A percentile compares a stretch with the other conserved stretches of the same genome.
These are phyloP conservation scores for Solanum gandarillasii DNA, from an alignment of 257 asterid genomes.

Conservation along the genomic window DNA sequence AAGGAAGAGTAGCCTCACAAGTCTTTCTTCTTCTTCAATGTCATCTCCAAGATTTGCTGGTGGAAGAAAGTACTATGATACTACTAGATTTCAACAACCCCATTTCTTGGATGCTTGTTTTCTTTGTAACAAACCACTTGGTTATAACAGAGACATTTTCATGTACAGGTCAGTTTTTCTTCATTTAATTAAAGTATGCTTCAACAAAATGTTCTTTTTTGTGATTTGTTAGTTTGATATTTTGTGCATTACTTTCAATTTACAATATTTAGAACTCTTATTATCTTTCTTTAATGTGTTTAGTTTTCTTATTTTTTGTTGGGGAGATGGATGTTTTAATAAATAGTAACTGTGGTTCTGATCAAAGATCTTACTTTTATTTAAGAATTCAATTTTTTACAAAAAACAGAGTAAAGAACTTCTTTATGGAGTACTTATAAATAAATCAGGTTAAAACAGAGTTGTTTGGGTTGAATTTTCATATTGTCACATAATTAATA, in stretches of 20 bases:
- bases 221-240: too few species aligned
- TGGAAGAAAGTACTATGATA: background rate
- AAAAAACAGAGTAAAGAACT: background rate
- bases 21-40: background rate
- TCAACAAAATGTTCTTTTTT: too few species aligned
- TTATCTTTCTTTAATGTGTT: too few species aligned
- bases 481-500: background rate
- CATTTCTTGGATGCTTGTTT: conserved; percentile 40
- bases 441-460: background rate
- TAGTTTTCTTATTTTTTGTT: too few species aligned
- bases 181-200: too few species aligned
- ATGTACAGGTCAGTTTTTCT: conserved; percentile 34
- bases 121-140: conserved; percentile 29
- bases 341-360: background rate
- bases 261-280: too few species aligned
- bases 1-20: conserved; percentile 6
- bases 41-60: conserved; percentile 21
- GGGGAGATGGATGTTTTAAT: too few species aligned
- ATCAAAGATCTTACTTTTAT: background rate
- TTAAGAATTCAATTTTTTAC: background rate
- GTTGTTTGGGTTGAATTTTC: background rate
- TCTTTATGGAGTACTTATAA: background rate
- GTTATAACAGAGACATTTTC: conserved; percentile 29
- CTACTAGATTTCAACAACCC: conserved; percentile 12
- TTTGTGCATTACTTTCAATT: too few species aligned